Base-by-base conservation (phyloP, 257 asterid genomes). In the Scutellaria barbata region DNA sequence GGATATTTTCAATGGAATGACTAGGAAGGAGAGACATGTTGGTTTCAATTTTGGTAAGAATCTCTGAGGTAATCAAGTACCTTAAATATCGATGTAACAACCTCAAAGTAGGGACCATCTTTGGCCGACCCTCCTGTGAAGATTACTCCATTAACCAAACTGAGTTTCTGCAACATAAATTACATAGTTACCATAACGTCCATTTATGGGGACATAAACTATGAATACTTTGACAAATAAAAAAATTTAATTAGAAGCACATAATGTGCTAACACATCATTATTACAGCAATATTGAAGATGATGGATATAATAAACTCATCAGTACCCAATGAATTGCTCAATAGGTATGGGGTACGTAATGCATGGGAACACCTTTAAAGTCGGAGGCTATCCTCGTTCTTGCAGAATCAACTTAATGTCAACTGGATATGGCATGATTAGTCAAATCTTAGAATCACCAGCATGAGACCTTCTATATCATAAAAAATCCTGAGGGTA, bases 101-200 rank as follows among this genome's bases (percentile, higher is more conserved):
- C 84, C 57, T 87, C 86, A 66, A 82, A 82, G 82, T 90, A 90
- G 60, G 43, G 88, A 41, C 98, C 98, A 40, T 10, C 69, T 84
- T 89, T 90, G 20, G 90, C 81, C 85, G 83, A 81, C 18, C 98
- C 97, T 57, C 97, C 98, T 16, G 97, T 89, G 82, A 93, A 90
- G 76, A 93, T 87, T 46, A 93, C 92, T 64, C 96, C 98, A 67
- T 90, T 89, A 22, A 93, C 95, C 73, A 93, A 83, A 71, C 77
- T 82, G 77, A 93, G 98, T 83, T 93, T 93, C 96, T 93, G 96
- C 80, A 82, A 66, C 73, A 70, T 40, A 78, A 39, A 8, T 66
- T 51, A 61, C 43, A 79, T 9, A 47, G 68, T 68, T 46, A 43
- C 16, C 33, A n/a, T 12, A 59, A 62, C 18, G 43, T 48, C 13